phyloP scores from a whole-genome alignment of 148 eudicot genomes.

The Rhododendron kiyosumense region DNA sequence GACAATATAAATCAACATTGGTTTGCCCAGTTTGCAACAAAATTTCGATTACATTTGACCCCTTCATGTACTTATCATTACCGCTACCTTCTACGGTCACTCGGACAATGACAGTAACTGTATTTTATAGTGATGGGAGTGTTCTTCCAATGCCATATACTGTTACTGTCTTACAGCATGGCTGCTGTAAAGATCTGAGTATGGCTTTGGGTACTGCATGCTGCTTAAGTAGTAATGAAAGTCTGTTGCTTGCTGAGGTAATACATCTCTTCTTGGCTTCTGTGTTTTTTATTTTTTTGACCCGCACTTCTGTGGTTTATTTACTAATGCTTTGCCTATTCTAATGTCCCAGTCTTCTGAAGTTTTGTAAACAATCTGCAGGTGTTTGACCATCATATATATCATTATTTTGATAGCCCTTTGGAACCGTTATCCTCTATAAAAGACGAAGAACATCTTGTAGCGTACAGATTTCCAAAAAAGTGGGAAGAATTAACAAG shows the following conservation, averaged over 20 bases:
- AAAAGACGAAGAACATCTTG: conserved; percentile 84
- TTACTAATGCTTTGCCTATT: background rate
- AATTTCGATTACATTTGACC: conserved; percentile 91
- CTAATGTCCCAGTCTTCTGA: conserved; percentile 10
- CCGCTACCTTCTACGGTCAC: conserved; percentile 84
- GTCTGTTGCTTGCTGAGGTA: conserved; percentile 95
- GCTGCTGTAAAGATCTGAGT: conserved; percentile 69
- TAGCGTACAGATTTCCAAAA: conserved; percentile 75
- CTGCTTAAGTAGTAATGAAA: conserved; percentile 71
- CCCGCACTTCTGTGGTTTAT: background rate
- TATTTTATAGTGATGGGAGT: conserved; percentile 82
- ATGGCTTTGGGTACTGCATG: conserved; percentile 66
- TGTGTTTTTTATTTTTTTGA: background rate
- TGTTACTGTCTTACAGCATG: conserved; percentile 70
- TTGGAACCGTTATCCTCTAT: conserved; percentile 57
- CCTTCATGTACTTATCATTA: conserved; percentile 95
- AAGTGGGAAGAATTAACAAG: conserved; percentile 42
- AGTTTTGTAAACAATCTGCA: conserved; percentile 23
- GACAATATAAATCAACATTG: conserved; percentile 96
- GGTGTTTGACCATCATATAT: conserved; percentile 71
- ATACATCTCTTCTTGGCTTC: background rate
- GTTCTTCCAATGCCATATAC: conserved; percentile 85
- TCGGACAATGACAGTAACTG: conserved; percentile 79
- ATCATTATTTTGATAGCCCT: conserved; percentile 57
- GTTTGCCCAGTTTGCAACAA: conserved; percentile 87